Base-by-base conservation (phyloP, 129 eudicot genomes). In the Arctium minus region DNA sequence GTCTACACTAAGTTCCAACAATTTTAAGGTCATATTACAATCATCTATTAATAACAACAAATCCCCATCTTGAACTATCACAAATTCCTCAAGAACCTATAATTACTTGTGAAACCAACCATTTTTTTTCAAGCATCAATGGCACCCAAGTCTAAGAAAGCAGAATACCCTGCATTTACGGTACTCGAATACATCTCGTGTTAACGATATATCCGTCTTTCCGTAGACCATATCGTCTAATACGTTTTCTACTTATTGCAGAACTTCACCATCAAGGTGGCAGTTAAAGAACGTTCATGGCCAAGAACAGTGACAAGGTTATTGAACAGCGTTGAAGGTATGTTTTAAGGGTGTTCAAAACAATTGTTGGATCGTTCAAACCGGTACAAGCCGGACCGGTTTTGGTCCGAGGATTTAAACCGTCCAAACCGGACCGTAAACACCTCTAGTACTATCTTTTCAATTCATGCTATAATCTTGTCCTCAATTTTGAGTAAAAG, bases 211-310 rank as follows among this genome's bases (percentile, higher is more conserved):
- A 11, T 64, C 6, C 64, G 13, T 72, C 12, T 72, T 4, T 83
- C 9, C 31, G 31, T 9, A 67, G 29, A 17, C 29, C 9, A 29
- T 78, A 32, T 70, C 5, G 77, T 83, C 56, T 83, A 71, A 76
- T 67, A 44, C 36, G n/a, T 39, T 6, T 74, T 32, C 46, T 2
- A 68, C 33, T 73, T 37, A 65, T 30, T 78, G 77, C 82, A 89
- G 88, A 84, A 81, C 65, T 81, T 86, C 81, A 50, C 84, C 37
- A 39, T 88, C 67, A 82, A 79, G 62, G 88, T 85, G 79, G 40
- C 79, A 13, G 42, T 62, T 38, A 10, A 9, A 2, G 67, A 69
- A 13, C 30, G 70, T 13, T 69, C 50, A 11, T 79, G 89, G 89
- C 75, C 60, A 40, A 84, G 67, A 70, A 75, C 77, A 18, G 85